Evolutionary conservation across 371 early-diverging fungal genomes (phyloP).

Genomic region (Mycotypha africana): DNA sequence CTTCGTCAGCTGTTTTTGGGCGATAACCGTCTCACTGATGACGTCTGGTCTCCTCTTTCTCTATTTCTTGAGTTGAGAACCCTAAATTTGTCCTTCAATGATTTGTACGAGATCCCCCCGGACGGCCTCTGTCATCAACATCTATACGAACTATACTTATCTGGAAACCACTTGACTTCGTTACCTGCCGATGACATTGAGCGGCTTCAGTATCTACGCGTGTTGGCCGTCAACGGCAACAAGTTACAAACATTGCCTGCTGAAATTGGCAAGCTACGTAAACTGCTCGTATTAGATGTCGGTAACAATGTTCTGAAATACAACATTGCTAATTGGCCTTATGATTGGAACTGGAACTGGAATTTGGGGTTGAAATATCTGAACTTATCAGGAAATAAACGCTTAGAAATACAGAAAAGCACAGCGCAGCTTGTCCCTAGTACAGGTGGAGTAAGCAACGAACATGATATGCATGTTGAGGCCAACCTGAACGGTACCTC

Average conservation of each 20-base stretch:
- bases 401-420: constrained; percentile 74
- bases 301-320: constrained; percentile 86
- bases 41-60: constrained; percentile 69
- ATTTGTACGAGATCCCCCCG: constrained; percentile 69
- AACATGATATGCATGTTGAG: too few relatives aligned
- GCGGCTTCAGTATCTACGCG: constrained; percentile 57
- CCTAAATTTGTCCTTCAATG: constrained; percentile 81
- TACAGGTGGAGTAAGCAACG: too few relatives aligned
- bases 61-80: constrained; percentile 66
- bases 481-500: background rate
- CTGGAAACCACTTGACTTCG: constrained; percentile 82
- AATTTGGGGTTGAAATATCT: constrained; percentile 83
- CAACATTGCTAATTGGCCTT: constrained; percentile 92
- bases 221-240: constrained; percentile 86
- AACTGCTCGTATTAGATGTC: constrained; percentile 75
- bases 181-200: constrained; percentile 87
- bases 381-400: constrained; percentile 89
- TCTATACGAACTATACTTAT: constrained; percentile 71
- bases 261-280: constrained; percentile 78
- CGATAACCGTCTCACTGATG: constrained; percentile 82
- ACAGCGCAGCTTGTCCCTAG: too few relatives aligned
- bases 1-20: constrained; percentile 66
- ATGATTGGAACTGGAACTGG: constrained; percentile 97
- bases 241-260: constrained; percentile 84
- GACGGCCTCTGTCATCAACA: constrained; percentile 46